Base-by-base conservation (phyloP, 164 flowering plant species). In the Hamamelis virginiana region DNA sequence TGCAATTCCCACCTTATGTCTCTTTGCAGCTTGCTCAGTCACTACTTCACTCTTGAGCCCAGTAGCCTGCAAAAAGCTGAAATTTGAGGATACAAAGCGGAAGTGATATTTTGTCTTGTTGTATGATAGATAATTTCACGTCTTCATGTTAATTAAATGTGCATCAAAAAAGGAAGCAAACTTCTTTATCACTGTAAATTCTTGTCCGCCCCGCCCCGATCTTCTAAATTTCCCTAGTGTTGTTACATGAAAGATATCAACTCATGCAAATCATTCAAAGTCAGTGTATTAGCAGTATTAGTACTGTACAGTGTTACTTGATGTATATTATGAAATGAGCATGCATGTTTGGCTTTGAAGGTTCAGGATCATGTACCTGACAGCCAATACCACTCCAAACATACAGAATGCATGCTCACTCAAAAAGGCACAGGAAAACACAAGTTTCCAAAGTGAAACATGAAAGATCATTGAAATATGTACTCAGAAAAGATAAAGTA, bases 41-140 rank as follows among this genome's bases (percentile, higher is more conserved):
- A 62, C 67, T 59, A 59, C 71, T 59, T 89, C 91, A 69, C 80
- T 77, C 77, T 88, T 86, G 38, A 68, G 68, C 65, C 85, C 82
- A 5, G 78, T 22, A 74, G 85, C 83, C 98, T 93, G 94, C 77
- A 83, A 56, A 70, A 66, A 62, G 12, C 50, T 64, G 63, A 71
- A 53, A 53, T 56, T 48, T 65, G 22, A 65, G 76, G 52, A 15
- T 48, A 11, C 1, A 28, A 21, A 14, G 47, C 21, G 43, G 38
- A 71, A 55, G 46, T 55, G 23, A 60, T 26, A 41, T 15, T 26
- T 26, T 12, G 21, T 15, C 10, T 10, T 50, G 43, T 1, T 1
- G 18, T 8, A 64, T 64, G 9, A 26, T 9, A 25, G 9, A 9
- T 14, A 48, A 16, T 23, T 47, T 9, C 25, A 23, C 19, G 4